Percentiles rank a stretch among this genome's conserved stretches.
These are phyloP conservation scores for Jaenimonas drosophilae DNA, from an alignment of 208 protist genomes.

Conservation along the genomic window DNA sequence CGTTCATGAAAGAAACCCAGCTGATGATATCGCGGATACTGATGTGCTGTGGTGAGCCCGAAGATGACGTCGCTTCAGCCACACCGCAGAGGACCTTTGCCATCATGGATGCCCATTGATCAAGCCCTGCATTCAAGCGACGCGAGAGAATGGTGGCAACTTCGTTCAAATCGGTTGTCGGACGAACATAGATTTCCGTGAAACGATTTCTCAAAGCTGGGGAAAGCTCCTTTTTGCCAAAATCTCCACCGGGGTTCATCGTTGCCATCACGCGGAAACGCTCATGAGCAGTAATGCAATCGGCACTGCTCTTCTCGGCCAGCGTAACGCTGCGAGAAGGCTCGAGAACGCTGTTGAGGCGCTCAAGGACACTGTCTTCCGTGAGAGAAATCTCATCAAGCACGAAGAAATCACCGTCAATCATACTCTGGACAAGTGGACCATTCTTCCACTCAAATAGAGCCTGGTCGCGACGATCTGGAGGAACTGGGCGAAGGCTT, in stretches of 20 bases:
- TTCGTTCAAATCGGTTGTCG: conserved; percentile 85
- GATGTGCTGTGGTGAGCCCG: conserved; percentile 62
- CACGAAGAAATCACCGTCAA: conserved; percentile 96
- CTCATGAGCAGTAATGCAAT: conserved; percentile 74
- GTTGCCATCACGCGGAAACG: conserved; percentile 98
- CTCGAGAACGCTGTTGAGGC: conserved; percentile 99
- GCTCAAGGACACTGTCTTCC: conserved; percentile 99
- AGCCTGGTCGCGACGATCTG: conserved; percentile 56
- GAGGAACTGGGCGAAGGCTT: conserved; percentile 74
- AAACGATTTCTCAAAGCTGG: conserved; percentile 99
- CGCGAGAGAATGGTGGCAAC: conserved; percentile 89
- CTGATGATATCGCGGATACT: conserved; percentile 94
- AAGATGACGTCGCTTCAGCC: conserved; percentile 17
- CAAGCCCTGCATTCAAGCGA: conserved; percentile 37
- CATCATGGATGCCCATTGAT: conserved; percentile 63
- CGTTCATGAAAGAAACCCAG: conserved; percentile 95
- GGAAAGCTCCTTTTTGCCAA: conserved; percentile 99
- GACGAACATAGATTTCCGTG: conserved; percentile 99
- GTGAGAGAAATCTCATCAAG: conserved; percentile 99
- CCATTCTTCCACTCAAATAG: conserved; percentile 99
- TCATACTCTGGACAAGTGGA: conserved; percentile 98
- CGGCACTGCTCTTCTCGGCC: conserved; percentile 94
- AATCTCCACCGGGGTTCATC: conserved; percentile 99
- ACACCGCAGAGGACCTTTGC: conserved; percentile 61
- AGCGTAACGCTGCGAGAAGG: conserved; percentile 92